phyloP scores from a whole-genome alignment of 208 protist genomes.

The Crithidia bombi region DNA sequence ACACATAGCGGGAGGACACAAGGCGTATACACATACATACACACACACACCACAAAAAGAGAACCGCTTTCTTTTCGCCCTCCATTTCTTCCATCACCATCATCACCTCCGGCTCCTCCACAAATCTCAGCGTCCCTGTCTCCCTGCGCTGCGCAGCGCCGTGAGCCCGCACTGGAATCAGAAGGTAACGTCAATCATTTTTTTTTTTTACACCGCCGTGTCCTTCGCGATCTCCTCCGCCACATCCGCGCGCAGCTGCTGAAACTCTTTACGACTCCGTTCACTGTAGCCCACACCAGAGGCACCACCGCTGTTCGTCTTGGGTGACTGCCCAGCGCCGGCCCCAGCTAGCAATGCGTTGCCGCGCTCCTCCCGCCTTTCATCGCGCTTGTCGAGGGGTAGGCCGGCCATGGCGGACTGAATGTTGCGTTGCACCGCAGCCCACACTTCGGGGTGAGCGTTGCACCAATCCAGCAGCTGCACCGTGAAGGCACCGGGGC shows the following conservation, averaged over 20 bases:
- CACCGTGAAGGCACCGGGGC: constrained; percentile 32
- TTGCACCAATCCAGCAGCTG: constrained; percentile 65
- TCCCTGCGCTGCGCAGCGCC: no score
- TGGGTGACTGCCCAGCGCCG: constrained; percentile 1
- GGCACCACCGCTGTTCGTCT: constrained; percentile 12
- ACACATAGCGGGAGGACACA: no score
- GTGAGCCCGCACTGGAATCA: no score
- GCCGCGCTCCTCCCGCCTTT: constrained; percentile 30
- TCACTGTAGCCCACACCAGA: constrained; percentile 25
- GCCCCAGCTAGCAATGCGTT: constrained; percentile 7
- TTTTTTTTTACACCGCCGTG: neutral
- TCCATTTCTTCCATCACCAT: no score
- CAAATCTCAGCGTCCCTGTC: neutral
- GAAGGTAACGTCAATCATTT: neutral
- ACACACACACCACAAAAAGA: no score
- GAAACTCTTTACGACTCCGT: constrained; percentile 33
- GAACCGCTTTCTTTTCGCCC: no score
- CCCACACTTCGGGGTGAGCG: constrained; percentile 14
- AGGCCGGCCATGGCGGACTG: constrained; percentile 22
- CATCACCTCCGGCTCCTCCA: no score
- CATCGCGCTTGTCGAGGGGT: constrained; percentile 26
- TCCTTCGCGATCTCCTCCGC: constrained; percentile 26
- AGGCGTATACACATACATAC: no score
- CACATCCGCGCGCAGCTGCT: constrained; percentile 29
- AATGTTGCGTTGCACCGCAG: constrained; percentile 12